Evolutionary conservation across 1,139 yeast species (phyloP), one percentile per base, ranked within the genome.

Genomic region (Pichia sp.): DNA sequence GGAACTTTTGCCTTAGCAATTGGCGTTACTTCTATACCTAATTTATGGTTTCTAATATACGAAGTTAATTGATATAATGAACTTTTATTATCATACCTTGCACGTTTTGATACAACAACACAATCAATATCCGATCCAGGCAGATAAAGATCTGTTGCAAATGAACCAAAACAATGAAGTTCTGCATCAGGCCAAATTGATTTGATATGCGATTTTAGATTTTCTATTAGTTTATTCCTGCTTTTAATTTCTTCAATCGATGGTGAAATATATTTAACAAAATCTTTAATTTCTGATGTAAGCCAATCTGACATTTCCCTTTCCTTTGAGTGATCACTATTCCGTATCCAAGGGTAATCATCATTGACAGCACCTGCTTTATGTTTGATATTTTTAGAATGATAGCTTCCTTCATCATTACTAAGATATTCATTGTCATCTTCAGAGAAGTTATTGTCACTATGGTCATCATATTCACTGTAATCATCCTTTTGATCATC

Each of bases 41-140:
- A 64, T 9, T 74, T 74, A 45, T 74, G 69, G 33, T 73, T 70
- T 56, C 89, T 75, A 49, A 90, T 69, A 58, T 73, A 78, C 8
- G 92, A 77, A 3, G 96, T 81, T 16, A 92, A 69, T 55, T 84
- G 84, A 61, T 84, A 89, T 40, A 94, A 67, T 39, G 80, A 71
- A 24, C 80, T 75, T 56, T 87, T 74, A 48, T 74, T 76, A 52
- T 81, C 94, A 59, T 83, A 82, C 54, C 76, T 75, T 3, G 85
- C 83, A 4, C 71, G 63, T 20, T 71, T 67, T 10, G 96, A 84
- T 8, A 82, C 70, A 27, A 94, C 76, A 37, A 90, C 97, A 82
- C 94, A 82, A 65, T 94, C 99, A 31, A 94, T 89, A 69, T 94
- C 99, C 0, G 97, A 87, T 1, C 96, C 96, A 0, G 98, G 98